A percentile compares a stretch with the other conserved stretches of the same genome.
Evolutionary conservation across 768 basidiomycete genomes (phyloP).

Genomic region (Russula olivacea): DNA sequence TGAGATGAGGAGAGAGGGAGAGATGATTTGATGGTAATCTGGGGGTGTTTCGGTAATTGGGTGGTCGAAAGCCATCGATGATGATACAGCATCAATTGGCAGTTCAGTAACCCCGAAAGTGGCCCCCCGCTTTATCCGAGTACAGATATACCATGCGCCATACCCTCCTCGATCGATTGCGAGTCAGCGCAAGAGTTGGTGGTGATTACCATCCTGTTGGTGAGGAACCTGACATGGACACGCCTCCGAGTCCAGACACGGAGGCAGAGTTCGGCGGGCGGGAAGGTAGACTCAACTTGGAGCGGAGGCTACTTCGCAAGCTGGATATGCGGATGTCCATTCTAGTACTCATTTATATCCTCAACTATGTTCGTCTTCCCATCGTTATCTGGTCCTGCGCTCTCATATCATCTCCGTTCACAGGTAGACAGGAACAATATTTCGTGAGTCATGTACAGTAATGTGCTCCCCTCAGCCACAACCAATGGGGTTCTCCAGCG

Average conservation of each 20-base stretch:
- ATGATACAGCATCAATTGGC: slow-evolving; percentile 22
- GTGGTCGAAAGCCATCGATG: slow-evolving; percentile 37
- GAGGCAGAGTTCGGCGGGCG: slow-evolving; percentile 36
- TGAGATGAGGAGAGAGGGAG: slow-evolving; percentile 51
- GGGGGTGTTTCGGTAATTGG: slow-evolving; percentile 41
- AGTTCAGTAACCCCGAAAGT: neutral
- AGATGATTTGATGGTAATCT: slow-evolving; percentile 62
- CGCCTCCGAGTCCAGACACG: slow-evolving; percentile 12
- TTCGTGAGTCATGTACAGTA: slow-evolving; percentile 41
- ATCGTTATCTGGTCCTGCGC: neutral
- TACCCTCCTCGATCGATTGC: slow-evolving; percentile 21
- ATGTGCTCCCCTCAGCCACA: neutral
- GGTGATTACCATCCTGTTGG: neutral
- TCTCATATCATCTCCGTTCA: neutral
- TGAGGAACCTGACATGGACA: neutral
- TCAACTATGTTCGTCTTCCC: slow-evolving; percentile 39
- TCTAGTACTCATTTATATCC: slow-evolving; percentile 41
- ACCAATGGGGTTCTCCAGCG: slow-evolving; percentile 36
- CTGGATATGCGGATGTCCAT: slow-evolving; percentile 41
- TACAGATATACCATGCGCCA: slow-evolving; percentile 9
- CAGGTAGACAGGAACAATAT: slow-evolving; percentile 72
- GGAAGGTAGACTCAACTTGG: slow-evolving; percentile 37
- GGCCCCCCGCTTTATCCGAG: neutral
- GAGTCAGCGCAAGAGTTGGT: neutral
- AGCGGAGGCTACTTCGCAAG: slow-evolving; percentile 41